Evolutionary conservation across 352 stramenopile species (phyloP).

Genomic region (Albugo laibachii): DNA sequence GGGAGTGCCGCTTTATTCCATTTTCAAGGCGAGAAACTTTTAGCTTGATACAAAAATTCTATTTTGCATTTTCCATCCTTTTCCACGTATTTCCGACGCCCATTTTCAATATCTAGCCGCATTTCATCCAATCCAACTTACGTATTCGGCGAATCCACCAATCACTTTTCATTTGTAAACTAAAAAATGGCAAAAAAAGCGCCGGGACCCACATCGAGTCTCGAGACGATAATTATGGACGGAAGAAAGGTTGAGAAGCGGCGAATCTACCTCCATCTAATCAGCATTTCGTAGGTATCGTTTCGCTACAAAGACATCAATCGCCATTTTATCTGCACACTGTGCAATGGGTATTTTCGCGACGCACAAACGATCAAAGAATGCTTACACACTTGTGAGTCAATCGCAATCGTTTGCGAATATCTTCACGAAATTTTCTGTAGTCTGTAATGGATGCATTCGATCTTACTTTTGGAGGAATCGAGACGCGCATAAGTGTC

Average conservation of each 20-base stretch:
- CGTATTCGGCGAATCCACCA: too few species aligned
- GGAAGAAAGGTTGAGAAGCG: too few species aligned
- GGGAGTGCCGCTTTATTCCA: slow-evolving; percentile 58
- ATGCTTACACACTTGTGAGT: neutral
- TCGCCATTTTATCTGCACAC: neutral
- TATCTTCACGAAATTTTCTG: neutral
- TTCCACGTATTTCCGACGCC: too few species aligned
- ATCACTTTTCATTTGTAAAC: too few species aligned
- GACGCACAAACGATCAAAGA: neutral
- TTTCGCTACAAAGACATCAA: neutral
- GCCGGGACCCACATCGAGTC: too few species aligned
- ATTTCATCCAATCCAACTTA: too few species aligned
- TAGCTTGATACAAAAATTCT: slow-evolving; percentile 17
- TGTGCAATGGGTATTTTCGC: neutral
- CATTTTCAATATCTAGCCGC: too few species aligned
- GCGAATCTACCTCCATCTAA: too few species aligned
- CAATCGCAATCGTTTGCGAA: neutral
- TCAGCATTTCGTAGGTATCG: too few species aligned
- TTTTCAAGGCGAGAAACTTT: slow-evolving; percentile 66
- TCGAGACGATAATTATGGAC: too few species aligned
- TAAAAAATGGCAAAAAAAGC: too few species aligned
- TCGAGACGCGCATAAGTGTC: slow-evolving; percentile 15
- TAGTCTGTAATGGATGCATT: slow-evolving; percentile 52
- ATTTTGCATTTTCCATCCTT: neutral
- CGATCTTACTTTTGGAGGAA: slow-evolving; percentile 18